Base-by-base conservation (phyloP, 371 early-diverging fungal species). In the Mucor piriformis region DNA sequence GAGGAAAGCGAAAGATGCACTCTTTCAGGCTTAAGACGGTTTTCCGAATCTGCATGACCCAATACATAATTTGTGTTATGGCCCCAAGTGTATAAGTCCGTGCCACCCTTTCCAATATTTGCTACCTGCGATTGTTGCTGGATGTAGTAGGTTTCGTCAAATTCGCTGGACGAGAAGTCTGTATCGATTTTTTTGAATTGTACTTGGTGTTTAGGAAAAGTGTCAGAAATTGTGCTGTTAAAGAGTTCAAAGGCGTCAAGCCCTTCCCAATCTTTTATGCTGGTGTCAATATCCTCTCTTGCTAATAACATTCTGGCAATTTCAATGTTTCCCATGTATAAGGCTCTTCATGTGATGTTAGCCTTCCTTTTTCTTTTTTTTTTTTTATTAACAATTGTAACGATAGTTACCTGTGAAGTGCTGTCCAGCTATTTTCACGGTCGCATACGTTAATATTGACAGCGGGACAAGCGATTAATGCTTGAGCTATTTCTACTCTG, bases 71-170 rank as follows among this genome's bases (percentile, higher is more conserved):
- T 88, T 53, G 82, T 77, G 52, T 92, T 92, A 37, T 77, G 69
- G 21, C 93, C 93, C 92, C 92, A 92, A 0, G 87, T 86, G 66
- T 89, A 92, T 0, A 90, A 59, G 18, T 87, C 83, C 4, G 83
- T 76, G 21, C 80, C 83, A 2, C 76, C 84, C 18, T 61, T 54
- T 32, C 23, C 23, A 25, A 29, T 16, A 38, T 25, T 37, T 23
- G 13, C 16, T 20, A 15, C 20, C 6, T 16, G 8, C 46, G 5
- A 10, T n/a, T 7, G 11, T 24, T 21, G 25, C 10, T 24, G 46
- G 3, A 46, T 23, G 24, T 24, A 23, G 24, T 46, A 46, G 13
- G 46, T 46, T 46, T 46, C 23, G 20, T 46, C 18, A 3, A n/a
- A 23, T 6, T 42, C 34, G 27, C 10, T 7, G 1, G 37, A 13